phyloP scores from a whole-genome alignment of 2,329 filamentous ascomycete genomes.

The Fusarium tricinctum region DNA sequence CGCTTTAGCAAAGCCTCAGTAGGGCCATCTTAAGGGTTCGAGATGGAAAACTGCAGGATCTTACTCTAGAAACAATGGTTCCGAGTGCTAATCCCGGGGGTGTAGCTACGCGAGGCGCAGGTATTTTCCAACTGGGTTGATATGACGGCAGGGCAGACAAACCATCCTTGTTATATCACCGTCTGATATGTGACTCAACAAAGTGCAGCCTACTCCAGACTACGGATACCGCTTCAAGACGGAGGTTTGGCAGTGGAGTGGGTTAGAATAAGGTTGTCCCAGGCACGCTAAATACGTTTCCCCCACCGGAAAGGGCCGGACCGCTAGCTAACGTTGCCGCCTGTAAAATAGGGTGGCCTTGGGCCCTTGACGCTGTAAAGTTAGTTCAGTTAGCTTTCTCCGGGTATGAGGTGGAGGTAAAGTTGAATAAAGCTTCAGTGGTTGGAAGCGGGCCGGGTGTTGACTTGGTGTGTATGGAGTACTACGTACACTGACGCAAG shows the following conservation, averaged over 20 bases:
- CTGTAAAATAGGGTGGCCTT: not conserved
- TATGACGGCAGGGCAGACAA: not conserved
- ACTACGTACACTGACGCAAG: not conserved
- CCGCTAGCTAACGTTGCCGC: constrained; percentile 17
- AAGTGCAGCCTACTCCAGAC: not conserved
- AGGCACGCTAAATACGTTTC: constrained; percentile 33
- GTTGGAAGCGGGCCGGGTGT: not conserved
- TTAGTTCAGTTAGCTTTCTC: not conserved
- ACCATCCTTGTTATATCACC: constrained; percentile 2
- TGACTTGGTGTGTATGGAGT: too few relatives aligned
- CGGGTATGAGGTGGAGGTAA: constrained; percentile 5
- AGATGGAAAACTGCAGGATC: not conserved
- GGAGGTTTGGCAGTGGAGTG: not conserved
- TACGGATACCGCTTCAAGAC: not conserved
- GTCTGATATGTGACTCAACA: not conserved
- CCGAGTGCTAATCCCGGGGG: not conserved
- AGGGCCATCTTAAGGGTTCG: not conserved
- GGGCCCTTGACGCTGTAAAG: constrained; percentile 2
- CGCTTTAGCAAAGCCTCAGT: constrained; percentile 5
- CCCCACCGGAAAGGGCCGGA: constrained; percentile 29
- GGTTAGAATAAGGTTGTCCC: constrained; percentile 42
- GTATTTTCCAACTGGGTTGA: constrained; percentile 4
- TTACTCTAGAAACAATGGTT: not conserved
- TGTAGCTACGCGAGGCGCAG: not conserved
- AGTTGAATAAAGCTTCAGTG: not conserved